phyloP scores from a whole-genome alignment of 2,329 filamentous ascomycete species.

The Beauveria brongniartii region DNA sequence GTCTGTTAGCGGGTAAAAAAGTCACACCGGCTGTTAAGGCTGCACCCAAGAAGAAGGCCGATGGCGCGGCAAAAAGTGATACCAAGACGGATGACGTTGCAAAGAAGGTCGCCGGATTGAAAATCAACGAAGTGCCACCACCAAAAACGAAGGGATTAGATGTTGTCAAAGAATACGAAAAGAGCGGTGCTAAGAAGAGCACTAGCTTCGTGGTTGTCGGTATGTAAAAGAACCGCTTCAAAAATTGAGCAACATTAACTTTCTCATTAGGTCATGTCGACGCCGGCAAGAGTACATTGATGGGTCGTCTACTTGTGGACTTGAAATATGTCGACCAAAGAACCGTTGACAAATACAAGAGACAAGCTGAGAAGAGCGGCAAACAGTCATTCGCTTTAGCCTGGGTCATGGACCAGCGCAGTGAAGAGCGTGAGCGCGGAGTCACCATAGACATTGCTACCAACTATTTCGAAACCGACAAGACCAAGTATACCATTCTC shows the following conservation, averaged over 20 bases:
- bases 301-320: conserved; percentile 89
- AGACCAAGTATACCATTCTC: conserved; percentile 82
- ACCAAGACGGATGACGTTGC: conserved; percentile 16
- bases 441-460: conserved; percentile 97
- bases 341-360: conserved; percentile 78
- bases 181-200: conserved; percentile 65
- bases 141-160: conserved; percentile 73
- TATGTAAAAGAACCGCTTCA: conserved; percentile 34
- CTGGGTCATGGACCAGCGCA: conserved; percentile 91
- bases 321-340: conserved; percentile 81
- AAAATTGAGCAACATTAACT: neutral
- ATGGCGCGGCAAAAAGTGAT: conserved; percentile 20
- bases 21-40: conserved; percentile 30
- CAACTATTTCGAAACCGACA: conserved; percentile 86
- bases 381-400: conserved; percentile 95
- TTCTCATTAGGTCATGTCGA: conserved; percentile 73
- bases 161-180: conserved; percentile 73
- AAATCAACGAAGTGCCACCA: conserved; percentile 44
- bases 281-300: conserved; percentile 93
- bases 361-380: conserved; percentile 83
- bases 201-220: conserved; percentile 91
- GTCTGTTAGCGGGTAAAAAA: conserved; percentile 44
- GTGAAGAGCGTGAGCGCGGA: conserved; percentile 80
- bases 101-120: conserved; percentile 26
- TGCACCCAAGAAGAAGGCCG: conserved; percentile 32